Percentiles rank a stretch among this genome's conserved stretches.
These are phyloP conservation scores for Meripilus lineatus DNA, from an alignment of 1,284 basidiomycete species.

Conservation along the genomic window DNA sequence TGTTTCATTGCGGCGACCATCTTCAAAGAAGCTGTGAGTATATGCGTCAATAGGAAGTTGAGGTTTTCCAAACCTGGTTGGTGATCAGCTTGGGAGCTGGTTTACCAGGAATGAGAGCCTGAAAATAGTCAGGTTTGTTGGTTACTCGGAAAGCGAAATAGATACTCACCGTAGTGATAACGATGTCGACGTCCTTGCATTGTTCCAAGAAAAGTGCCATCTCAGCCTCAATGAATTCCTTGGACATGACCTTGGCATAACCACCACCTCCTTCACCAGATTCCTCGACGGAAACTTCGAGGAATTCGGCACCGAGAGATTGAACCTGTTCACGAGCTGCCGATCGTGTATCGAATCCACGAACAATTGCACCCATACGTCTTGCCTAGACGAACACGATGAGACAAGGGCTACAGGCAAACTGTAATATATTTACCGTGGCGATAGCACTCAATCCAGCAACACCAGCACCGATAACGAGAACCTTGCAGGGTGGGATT, in stretches of 20 bases:
- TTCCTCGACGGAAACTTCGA: conserved; percentile 74
- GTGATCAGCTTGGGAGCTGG: conserved; percentile 81
- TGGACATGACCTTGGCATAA: conserved; percentile 88
- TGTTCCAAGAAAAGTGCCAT: conserved; percentile 86
- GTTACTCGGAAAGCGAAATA: not conserved
- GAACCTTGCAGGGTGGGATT: conserved; percentile 80
- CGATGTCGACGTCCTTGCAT: conserved; percentile 81
- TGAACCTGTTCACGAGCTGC: conserved; percentile 84
- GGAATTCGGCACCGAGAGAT: conserved; percentile 81
- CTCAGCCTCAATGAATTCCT: conserved; percentile 84
- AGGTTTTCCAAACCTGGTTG: conserved; percentile 41
- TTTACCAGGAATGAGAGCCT: conserved; percentile 80
- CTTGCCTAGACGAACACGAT: conserved; percentile 45
- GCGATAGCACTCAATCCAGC: conserved; percentile 83
- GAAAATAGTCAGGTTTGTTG: not conserved
- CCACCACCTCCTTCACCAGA: conserved; percentile 77
- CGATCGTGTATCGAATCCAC: conserved; percentile 80
- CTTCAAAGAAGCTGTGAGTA: conserved; percentile 19
- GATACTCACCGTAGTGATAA: conserved; percentile 71
- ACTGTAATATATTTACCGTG: conserved; percentile 44
- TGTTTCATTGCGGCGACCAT: conserved; percentile 86
- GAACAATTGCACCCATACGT: conserved; percentile 79
- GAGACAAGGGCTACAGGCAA: not conserved
- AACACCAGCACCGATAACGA: conserved; percentile 83
- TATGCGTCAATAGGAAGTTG: not conserved